Conservation (phyloP, 2,329 filamentous ascomycete species). For the Thelonectria blattea region DNA sequence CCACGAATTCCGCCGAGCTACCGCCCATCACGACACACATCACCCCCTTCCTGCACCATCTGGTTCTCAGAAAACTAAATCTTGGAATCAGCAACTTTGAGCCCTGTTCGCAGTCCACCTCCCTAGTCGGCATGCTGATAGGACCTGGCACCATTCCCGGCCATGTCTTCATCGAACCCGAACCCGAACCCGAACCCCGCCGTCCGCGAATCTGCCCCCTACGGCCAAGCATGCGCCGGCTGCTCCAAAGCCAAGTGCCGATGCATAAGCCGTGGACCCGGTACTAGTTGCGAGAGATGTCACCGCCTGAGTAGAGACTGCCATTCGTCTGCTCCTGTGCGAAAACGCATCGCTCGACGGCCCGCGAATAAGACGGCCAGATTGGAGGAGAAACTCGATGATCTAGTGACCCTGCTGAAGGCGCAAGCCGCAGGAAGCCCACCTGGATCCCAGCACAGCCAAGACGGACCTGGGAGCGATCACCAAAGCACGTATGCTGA, state of each 20-base stretch:
- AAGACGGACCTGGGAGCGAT: neutral
- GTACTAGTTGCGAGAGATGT: slow-evolving; percentile 46
- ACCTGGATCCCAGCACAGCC: neutral
- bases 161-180: slow-evolving; percentile 10
- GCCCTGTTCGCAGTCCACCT: neutral
- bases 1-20: too few relatives aligned
- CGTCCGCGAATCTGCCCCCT: slow-evolving; percentile 39
- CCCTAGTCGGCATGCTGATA: neutral
- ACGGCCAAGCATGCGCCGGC: slow-evolving; percentile 49
- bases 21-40: too few relatives aligned
- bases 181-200: neutral
- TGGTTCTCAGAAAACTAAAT: too few relatives aligned
- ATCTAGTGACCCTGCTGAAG: slow-evolving; percentile 38
- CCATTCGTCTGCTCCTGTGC: slow-evolving; percentile 44
- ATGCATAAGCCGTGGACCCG: slow-evolving; percentile 44
- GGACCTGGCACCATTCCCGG: neutral
- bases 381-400: slow-evolving; percentile 39
- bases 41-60: too few relatives aligned
- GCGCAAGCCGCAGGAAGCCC: slow-evolving; percentile 18
- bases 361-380: slow-evolving; percentile 28
- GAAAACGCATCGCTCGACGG: slow-evolving; percentile 34
- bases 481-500: neutral
- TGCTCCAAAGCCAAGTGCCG: slow-evolving; percentile 53
- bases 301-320: slow-evolving; percentile 49
- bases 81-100: neutral